A percentile compares a stretch with the other conserved stretches of the same genome.
phyloP scores from a whole-genome alignment of 75 land plant genomes.

The Pinus albicaulis region DNA sequence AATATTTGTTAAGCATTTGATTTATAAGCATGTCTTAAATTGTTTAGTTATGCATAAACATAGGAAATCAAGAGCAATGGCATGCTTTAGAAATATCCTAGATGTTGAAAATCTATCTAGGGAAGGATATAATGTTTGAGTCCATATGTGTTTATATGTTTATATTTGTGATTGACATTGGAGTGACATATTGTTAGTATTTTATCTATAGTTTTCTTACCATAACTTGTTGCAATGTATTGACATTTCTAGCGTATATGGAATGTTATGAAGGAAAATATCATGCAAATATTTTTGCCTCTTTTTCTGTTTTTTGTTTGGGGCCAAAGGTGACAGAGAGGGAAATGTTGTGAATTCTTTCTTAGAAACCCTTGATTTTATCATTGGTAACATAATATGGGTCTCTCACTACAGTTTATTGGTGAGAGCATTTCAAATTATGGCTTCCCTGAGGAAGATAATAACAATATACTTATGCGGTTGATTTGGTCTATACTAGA shows the following conservation, averaged over 20 bases:
- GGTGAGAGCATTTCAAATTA: constrained; percentile 51
- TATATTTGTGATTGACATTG: background rate
- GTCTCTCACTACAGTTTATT: constrained; percentile 54
- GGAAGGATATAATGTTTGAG: constrained; percentile 31
- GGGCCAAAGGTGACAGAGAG: constrained; percentile 71
- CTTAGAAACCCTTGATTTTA: constrained; percentile 65
- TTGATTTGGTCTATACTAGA: too few species aligned
- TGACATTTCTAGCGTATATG: constrained; percentile 1
- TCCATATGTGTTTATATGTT: background rate
- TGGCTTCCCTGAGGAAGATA: constrained; percentile 51
- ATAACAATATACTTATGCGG: constrained; percentile 58
- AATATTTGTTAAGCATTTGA: constrained; percentile 17
- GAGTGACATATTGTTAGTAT: background rate
- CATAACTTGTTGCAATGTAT: background rate
- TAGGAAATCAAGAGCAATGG: constrained; percentile 76
- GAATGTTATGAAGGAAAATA: constrained; percentile 34
- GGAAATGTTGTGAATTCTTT: constrained; percentile 73
- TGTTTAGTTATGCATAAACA: constrained; percentile 55
- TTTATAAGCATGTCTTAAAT: constrained; percentile 33
- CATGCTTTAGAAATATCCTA: constrained; percentile 58
- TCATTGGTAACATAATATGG: constrained; percentile 74
- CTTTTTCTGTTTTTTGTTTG: constrained; percentile 69
- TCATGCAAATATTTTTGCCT: constrained; percentile 72
- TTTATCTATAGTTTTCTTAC: background rate
- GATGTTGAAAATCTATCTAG: constrained; percentile 37